phyloP scores from a whole-genome alignment of 768 basidiomycete genomes.

The Lactarius pseudohatsudake region DNA sequence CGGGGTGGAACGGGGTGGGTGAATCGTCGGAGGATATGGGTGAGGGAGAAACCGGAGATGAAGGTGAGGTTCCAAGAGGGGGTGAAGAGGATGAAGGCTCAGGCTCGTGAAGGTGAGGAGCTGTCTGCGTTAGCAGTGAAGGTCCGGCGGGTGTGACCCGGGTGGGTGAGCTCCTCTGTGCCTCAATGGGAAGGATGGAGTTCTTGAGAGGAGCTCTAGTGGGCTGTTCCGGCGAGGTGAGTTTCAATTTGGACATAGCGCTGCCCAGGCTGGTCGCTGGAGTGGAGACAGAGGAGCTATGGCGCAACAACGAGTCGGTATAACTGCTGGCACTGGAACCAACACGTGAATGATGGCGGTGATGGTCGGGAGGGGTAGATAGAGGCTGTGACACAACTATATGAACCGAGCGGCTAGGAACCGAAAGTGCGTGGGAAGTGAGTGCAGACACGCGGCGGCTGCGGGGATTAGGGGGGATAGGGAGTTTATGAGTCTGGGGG shows the following conservation, averaged over 20 bases:
- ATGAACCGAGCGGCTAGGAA: slow-evolving; percentile 63
- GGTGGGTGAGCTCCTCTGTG: slow-evolving; percentile 16
- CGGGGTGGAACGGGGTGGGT: slow-evolving; percentile 37
- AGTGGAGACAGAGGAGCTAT: slow-evolving; percentile 30
- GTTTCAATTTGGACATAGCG: slow-evolving; percentile 30
- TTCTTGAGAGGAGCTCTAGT: slow-evolving; percentile 9
- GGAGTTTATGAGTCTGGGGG: slow-evolving; percentile 78
- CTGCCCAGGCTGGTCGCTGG: slow-evolving; percentile 37
- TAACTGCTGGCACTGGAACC: slow-evolving; percentile 34
- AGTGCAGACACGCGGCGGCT: slow-evolving; percentile 61
- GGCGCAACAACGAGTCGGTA: slow-evolving; percentile 23
- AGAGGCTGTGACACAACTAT: slow-evolving; percentile 84
- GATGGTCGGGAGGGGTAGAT: slow-evolving; percentile 44
- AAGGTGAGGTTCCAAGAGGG: background rate
- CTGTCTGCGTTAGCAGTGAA: slow-evolving; percentile 39
- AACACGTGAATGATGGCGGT: slow-evolving; percentile 21
- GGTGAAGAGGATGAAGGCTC: slow-evolving; percentile 3
- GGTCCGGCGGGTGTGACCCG: slow-evolving; percentile 33
- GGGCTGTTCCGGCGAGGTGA: slow-evolving; percentile 22
- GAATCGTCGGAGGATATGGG: slow-evolving; percentile 23
- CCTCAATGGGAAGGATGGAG: slow-evolving; percentile 4
- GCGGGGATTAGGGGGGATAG: slow-evolving; percentile 68
- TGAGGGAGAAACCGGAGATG: background rate
- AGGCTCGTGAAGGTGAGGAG: slow-evolving; percentile 15
- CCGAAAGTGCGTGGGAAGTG: slow-evolving; percentile 49